Evolutionary conservation across 208 protist species (phyloP).

Genomic region (Leishmania arabica): DNA sequence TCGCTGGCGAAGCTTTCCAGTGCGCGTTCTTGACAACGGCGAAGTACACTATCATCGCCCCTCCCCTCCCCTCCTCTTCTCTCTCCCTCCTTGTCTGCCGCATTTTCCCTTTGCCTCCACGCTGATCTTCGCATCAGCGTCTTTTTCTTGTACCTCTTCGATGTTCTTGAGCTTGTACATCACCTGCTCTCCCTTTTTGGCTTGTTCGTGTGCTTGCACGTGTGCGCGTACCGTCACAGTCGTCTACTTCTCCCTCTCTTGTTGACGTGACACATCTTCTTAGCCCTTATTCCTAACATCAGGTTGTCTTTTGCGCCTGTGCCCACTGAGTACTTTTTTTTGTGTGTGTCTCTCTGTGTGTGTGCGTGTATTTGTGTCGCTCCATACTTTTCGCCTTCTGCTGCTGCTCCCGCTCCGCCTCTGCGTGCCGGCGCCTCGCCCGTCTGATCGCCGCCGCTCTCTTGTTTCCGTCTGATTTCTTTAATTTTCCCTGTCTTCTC

Average conservation of each 20-base stretch:
- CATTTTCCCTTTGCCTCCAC: not conserved
- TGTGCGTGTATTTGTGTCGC: not conserved
- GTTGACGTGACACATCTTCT: not conserved
- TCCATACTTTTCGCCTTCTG: not conserved
- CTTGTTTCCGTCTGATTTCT: not conserved
- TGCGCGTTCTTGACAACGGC: not conserved
- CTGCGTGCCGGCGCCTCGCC: not conserved
- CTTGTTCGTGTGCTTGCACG: not conserved
- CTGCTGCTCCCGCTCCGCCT: not conserved
- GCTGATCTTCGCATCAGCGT: not conserved
- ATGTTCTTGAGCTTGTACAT: not conserved
- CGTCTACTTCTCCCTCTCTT: not conserved
- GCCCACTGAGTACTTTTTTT: not conserved
- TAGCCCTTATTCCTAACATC: not conserved
- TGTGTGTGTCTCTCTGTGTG: not conserved
- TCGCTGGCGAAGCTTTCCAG: not conserved
- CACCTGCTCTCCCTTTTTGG: not conserved
- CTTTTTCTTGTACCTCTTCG: slow-evolving; percentile 4
- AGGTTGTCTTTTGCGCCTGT: not conserved
- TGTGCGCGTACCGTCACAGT: not conserved
- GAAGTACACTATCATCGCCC: not conserved
- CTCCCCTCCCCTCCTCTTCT: not conserved
- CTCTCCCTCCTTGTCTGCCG: too few relatives aligned
- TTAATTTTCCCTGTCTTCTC: not conserved
- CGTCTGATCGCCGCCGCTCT: not conserved